Evolutionary conservation across 257 asterid species (phyloP).

Genomic region (Solanum etuberosum): DNA sequence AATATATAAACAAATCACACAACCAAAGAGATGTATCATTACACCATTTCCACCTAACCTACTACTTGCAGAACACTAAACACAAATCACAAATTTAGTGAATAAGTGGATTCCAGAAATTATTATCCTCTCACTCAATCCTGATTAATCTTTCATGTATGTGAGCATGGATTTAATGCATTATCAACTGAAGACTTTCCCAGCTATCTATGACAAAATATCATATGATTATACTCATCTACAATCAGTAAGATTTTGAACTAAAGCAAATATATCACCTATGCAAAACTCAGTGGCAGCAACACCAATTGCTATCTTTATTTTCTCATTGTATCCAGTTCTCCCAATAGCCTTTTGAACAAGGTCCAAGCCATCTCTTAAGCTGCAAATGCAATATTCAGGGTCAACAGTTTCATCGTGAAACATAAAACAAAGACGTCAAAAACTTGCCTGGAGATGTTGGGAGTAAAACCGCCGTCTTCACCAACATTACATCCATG

Average conservation of each 20-base stretch:
- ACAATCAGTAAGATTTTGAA: background rate
- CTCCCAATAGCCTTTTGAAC: slow-evolving; percentile 88
- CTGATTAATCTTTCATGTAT: background rate
- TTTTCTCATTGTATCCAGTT: slow-evolving; percentile 74
- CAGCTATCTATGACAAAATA: background rate
- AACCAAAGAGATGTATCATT: background rate
- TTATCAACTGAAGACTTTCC: background rate
- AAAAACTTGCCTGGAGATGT: slow-evolving; percentile 72
- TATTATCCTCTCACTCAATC: background rate
- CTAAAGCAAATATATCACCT: slow-evolving; percentile 38
- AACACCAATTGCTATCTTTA: slow-evolving; percentile 83
- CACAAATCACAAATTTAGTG: background rate
- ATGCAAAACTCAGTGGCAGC: slow-evolving; percentile 94
- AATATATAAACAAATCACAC: background rate
- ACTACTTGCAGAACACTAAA: background rate
- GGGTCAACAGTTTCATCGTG: slow-evolving; percentile 4
- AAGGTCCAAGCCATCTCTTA: slow-evolving; percentile 89
- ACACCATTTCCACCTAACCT: background rate
- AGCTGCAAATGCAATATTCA: slow-evolving; percentile 40
- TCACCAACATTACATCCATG: slow-evolving; percentile 94
- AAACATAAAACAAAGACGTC: slow-evolving; percentile 5
- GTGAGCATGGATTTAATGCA: background rate
- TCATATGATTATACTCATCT: background rate
- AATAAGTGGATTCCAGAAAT: background rate
- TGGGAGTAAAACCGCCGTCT: slow-evolving; percentile 96